Evolutionary conservation across 805 yeast species (phyloP), one percentile per base, ranked within the genome.

Genomic region (Blastobotrys americana): DNA sequence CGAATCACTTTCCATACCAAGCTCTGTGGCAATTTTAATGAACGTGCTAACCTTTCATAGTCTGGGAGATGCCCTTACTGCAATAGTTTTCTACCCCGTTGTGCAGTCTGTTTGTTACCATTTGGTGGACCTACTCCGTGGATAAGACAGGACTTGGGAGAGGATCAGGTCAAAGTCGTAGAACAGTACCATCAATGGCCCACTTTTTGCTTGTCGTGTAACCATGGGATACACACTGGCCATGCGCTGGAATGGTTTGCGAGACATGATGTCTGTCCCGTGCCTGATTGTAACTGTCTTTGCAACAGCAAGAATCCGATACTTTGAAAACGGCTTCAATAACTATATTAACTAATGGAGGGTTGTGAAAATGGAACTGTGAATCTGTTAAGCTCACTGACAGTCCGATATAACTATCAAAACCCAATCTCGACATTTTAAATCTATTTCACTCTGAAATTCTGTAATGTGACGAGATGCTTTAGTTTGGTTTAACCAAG

Each of bases 221-320:
- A 84, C 58, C 98, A 90, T 56, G 95, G 96, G 1, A 81, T 81
- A 77, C 98, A 90, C 65, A 88, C 95, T 0, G 88, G 84, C 3
- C 98, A 90, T 61, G 97, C 97, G 0, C 88, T 85, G 51, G 94
- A 89, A 56, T 90, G 98, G 98, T 90, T 90, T 61, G 74, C 82
- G 20, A 82, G 80, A 60, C 95, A 89, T 56, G 77, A 76, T 45
- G 77, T 84, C 1, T 90, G 98, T 57, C 97, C 98, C 0, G 95
- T 90, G 2, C 96, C 97, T 0, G 95, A 88, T 36, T 90, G 98
- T 57, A 70, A 72, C 34, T 90, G 98, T 57, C 70, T 77, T 41
- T 90, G 97, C 61, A 83, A 82, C 55, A 43, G 44, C 9, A 46
- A 42, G 23, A 25, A 13, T 13, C 31, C 31, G 8, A 8, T 25